A percentile compares a stretch with the other conserved stretches of the same genome.
These are phyloP conservation scores for Neopestalotiopsis sp. DNA, from an alignment of 2,329 filamentous ascomycete species.

Conservation along the genomic window DNA sequence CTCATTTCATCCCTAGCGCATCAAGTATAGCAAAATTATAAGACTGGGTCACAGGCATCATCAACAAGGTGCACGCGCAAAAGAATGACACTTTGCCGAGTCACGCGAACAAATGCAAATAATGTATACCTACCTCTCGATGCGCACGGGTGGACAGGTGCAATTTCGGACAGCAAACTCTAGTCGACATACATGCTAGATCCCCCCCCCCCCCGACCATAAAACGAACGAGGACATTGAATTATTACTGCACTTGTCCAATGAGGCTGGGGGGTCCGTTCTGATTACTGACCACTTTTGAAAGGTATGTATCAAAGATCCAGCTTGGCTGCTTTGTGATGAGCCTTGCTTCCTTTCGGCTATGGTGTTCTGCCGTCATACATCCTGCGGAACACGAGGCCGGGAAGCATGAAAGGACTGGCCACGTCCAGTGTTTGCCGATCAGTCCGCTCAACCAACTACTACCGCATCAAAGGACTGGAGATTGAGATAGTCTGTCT, in stretches of 20 bases:
- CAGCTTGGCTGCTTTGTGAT: no score
- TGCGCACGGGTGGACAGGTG: not conserved
- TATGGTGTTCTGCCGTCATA: not conserved
- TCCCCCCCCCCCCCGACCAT: no score
- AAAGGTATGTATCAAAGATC: not conserved
- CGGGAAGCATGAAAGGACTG: not conserved
- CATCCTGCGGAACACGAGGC: not conserved
- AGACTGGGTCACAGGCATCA: not conserved
- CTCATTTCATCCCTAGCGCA: not conserved
- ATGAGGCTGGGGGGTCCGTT: not conserved
- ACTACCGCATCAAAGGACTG: not conserved
- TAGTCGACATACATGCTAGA: not conserved
- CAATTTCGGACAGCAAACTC: not conserved
- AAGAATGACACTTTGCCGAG: not conserved
- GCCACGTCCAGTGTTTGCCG: not conserved
- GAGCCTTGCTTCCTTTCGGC: not conserved
- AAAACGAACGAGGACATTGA: no score
- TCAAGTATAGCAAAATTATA: not conserved
- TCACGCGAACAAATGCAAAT: not conserved
- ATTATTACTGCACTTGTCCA: not conserved
- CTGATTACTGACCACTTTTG: not conserved
- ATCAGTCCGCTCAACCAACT: not conserved
- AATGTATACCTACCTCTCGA: not conserved
- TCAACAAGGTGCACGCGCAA: not conserved
- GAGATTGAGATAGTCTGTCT: slow-evolving; percentile 1